phyloP scores from a whole-genome alignment of 2,329 filamentous ascomycete species.

The Magnaporthales sp. region DNA sequence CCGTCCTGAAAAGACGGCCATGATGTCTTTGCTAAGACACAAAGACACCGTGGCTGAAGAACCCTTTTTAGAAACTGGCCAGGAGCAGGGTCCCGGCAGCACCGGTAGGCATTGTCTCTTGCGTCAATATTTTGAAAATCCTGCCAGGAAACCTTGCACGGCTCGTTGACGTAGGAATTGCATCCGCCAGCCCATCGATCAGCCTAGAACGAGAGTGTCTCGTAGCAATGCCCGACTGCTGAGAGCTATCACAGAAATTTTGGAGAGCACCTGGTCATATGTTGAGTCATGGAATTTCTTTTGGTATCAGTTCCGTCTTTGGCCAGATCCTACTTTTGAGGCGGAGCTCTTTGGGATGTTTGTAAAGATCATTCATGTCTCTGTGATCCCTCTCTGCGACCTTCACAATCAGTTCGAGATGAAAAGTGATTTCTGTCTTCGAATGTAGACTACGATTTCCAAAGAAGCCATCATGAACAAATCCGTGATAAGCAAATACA shows the following conservation, averaged over 20 bases:
- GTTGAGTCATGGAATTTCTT: neutral
- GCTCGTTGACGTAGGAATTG: neutral
- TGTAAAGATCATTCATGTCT: neutral
- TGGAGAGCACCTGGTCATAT: neutral
- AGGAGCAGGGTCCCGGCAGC: neutral
- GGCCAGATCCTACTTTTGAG: neutral
- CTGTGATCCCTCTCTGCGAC: neutral
- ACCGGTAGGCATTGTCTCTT: neutral
- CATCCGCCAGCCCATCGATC: neutral
- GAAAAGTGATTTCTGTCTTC: no score
- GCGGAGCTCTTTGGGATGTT: neutral
- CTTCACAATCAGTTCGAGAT: neutral
- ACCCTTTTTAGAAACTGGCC: neutral
- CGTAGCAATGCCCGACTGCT: neutral
- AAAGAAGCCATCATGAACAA: no score
- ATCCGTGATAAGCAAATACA: no score
- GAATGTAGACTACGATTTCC: no score
- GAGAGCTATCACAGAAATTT: neutral
- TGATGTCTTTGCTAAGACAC: neutral
- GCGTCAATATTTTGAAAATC: neutral
- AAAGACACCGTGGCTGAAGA: neutral
- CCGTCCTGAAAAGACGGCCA: neutral
- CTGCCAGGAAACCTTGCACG: neutral
- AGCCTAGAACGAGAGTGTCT: neutral
- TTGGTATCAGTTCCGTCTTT: neutral